phyloP scores from a whole-genome alignment of 1,284 basidiomycete species.

The Microbotryum silenes-acaulis region DNA sequence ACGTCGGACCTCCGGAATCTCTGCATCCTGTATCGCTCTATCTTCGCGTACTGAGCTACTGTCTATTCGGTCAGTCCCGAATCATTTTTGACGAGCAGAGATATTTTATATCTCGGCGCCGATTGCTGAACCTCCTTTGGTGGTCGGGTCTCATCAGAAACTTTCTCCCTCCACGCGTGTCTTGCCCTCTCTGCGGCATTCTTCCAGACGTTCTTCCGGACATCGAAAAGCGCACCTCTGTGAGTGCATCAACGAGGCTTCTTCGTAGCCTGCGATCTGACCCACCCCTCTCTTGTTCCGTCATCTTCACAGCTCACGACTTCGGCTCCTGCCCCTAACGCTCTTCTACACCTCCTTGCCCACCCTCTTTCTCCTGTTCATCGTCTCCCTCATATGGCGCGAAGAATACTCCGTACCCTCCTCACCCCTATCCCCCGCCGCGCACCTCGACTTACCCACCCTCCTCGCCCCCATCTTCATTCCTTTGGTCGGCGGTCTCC shows the following conservation, averaged over 20 bases:
- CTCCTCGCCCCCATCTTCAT: not conserved
- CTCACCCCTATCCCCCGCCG: not conserved
- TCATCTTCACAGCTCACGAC: not conserved
- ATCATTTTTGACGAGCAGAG: not conserved
- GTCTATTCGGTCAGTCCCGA: slow-evolving; percentile 8
- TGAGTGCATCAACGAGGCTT: too few species aligned
- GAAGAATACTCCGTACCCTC: slow-evolving; percentile 14
- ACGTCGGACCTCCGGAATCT: not conserved
- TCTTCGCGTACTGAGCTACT: slow-evolving; percentile 4
- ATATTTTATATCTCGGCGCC: not conserved
- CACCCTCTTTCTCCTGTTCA: slow-evolving; percentile 16
- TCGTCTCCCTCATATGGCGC: slow-evolving; percentile 20
- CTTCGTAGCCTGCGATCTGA: too few species aligned
- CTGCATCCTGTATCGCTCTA: slow-evolving; percentile 3
- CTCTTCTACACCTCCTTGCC: slow-evolving; percentile 22
- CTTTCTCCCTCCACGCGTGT: slow-evolving; percentile 4
- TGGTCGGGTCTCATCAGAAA: slow-evolving; percentile 4
- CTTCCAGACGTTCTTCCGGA: not conserved
- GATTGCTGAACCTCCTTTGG: too few species aligned
- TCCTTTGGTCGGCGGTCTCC: not conserved
- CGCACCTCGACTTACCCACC: not conserved
- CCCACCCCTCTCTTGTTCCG: too few species aligned
- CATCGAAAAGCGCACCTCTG: too few species aligned
- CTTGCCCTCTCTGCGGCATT: not conserved
- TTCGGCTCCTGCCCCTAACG: slow-evolving; percentile 17